Base-by-base conservation (phyloP, 345 rosid species). In the Populus deltoides region DNA sequence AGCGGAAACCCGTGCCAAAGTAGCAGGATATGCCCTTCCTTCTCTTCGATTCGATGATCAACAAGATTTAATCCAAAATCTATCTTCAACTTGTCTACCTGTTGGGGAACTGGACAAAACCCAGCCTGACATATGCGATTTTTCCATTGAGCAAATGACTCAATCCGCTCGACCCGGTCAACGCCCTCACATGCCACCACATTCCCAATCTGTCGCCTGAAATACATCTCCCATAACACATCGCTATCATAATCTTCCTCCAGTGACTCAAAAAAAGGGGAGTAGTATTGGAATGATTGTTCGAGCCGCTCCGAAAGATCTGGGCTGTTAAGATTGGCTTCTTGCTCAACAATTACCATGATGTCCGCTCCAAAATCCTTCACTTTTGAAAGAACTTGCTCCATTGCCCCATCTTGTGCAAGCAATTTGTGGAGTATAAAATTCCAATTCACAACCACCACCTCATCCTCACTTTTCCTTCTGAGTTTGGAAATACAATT, bases 361-460 rank as follows among this genome's bases (percentile, higher is more conserved):
- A 18, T 18, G 22, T 18, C n/a, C 22, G 24, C 8, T 53, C 7
- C 22, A 8, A 53, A 20, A 12, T 53, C 24, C 59, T 53, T 53
- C 2, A 53, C 3, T 20, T 53, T 53, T 20, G 24, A 53, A 7
- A 53, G 73, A 3, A 91, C 93, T 80, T 80, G 69, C 20, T 88
- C 92, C 62, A 90, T 86, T 0, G 97, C 82, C 6, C 35, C 35
- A 4, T 25, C 31, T 4, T 88, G 75, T 18, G 88, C 90, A 1
- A 89, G 81, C 17, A 94, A 77, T 70, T 79, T 87, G 78, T 93
- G 97, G 47, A 94, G 89, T 85, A 87, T 93, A 85, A 93, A 84
- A 72, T 89, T 85, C 12, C 97, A 94, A 81, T 92, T 94, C 16
- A 94, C 84, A 6, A 94, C 97, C 77, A 94, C 78, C 0, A 93